phyloP scores from a whole-genome alignment of 2,329 filamentous ascomycete species.

The Metarhizium humberi region DNA sequence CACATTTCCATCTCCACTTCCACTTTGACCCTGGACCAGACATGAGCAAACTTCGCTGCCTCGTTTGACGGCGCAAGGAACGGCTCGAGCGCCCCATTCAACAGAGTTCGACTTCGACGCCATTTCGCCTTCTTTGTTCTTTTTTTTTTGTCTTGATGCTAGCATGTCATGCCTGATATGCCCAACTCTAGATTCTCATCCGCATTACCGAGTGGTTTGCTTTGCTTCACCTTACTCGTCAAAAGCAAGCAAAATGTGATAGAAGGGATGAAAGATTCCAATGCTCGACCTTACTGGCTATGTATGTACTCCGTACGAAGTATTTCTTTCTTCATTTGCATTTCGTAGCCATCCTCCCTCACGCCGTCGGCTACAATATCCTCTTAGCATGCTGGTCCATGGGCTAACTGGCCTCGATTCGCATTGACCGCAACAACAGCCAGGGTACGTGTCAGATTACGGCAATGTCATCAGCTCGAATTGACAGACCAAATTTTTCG shows the following conservation, averaged over 20 bases:
- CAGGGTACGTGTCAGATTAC: neutral
- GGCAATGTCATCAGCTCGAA: neutral
- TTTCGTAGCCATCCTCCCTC: neutral
- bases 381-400: too few relatives aligned
- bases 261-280: neutral
- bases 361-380: too few relatives aligned
- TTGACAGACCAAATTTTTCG: neutral
- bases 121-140: neutral
- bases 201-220: neutral
- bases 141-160: neutral
- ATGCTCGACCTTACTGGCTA: neutral
- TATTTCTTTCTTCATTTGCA: neutral
- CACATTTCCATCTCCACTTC: neutral
- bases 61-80: neutral
- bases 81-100: slow-evolving; percentile 4
- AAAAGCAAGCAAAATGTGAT: neutral
- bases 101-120: neutral
- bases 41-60: neutral
- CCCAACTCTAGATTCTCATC: neutral
- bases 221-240: neutral
- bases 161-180: neutral
- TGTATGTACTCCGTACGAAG: neutral
- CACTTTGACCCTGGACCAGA: too few relatives aligned
- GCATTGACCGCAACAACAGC: neutral
- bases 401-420: neutral